Conservation (phyloP, 2,329 filamentous ascomycete genomes). For the Hypoxylon sp. region DNA sequence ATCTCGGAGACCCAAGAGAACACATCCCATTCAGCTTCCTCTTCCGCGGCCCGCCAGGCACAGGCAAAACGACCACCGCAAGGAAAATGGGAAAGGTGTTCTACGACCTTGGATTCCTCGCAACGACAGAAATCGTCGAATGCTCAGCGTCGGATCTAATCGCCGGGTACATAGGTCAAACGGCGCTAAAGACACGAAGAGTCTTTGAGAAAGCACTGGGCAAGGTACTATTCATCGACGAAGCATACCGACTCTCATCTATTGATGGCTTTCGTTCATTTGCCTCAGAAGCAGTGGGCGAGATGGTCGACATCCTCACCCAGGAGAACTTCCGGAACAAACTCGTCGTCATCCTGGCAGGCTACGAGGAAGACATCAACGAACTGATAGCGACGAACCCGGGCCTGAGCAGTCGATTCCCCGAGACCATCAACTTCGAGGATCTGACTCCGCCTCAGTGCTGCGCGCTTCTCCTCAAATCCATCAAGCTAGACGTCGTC, state of each 20-base stretch:
- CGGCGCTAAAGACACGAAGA: conserved; percentile 68
- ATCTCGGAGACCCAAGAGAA: conserved; percentile 6
- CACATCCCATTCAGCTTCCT: conserved; percentile 22
- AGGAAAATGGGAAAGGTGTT: conserved; percentile 71
- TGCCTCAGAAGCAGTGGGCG: conserved; percentile 56
- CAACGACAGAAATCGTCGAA: conserved; percentile 66
- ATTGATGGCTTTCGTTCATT: conserved; percentile 59
- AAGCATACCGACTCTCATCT: conserved; percentile 66
- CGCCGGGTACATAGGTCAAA: conserved; percentile 70
- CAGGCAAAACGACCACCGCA: conserved; percentile 64
- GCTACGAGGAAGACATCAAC: conserved; percentile 28
- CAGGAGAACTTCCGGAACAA: conserved; percentile 23
- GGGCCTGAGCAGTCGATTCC: conserved; percentile 33
- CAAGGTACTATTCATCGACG: conserved; percentile 70
- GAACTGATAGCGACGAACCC: conserved; percentile 36
- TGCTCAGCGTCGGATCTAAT: conserved; percentile 69
- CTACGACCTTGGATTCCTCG: conserved; percentile 71
- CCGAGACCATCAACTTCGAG: conserved; percentile 30
- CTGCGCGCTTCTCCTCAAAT: neutral
- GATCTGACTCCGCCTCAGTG: neutral
- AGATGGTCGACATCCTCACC: conserved; percentile 49
- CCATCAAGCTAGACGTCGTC: neutral
- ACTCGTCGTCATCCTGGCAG: conserved; percentile 30
- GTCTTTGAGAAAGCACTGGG: conserved; percentile 67
- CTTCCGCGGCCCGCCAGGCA: conserved; percentile 32